phyloP scores from a whole-genome alignment of 1,284 basidiomycete species.

The Papiliotrema flavescens region DNA sequence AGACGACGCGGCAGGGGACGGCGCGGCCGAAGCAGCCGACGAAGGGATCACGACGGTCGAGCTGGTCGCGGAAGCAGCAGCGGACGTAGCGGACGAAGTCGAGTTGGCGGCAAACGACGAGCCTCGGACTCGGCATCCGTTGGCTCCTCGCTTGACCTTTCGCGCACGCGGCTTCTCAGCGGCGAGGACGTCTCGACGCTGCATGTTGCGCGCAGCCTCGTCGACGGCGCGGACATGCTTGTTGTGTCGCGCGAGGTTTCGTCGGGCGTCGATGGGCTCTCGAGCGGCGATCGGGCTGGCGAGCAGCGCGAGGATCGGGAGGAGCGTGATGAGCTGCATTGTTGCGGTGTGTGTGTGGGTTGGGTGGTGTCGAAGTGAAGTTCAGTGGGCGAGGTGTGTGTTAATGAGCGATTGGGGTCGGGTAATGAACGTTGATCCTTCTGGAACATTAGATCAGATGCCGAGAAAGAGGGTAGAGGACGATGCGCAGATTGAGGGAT shows the following conservation, averaged over 20 bases:
- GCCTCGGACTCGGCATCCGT: not conserved
- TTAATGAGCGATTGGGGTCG: slow-evolving; percentile 5
- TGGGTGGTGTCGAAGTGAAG: not conserved
- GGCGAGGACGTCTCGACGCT: slow-evolving; percentile 13
- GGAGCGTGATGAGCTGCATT: slow-evolving; percentile 27
- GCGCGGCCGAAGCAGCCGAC: slow-evolving; percentile 2
- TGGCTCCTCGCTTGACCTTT: slow-evolving; percentile 4
- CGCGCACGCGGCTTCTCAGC: not conserved
- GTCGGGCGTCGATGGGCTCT: slow-evolving; percentile 2
- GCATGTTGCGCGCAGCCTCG: slow-evolving; percentile 11
- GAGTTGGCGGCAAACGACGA: slow-evolving; percentile 9
- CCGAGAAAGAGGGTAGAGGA: too few species aligned
- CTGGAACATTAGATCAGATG: too few species aligned
- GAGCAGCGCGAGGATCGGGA: slow-evolving; percentile 27
- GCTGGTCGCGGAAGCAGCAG: slow-evolving; percentile 6
- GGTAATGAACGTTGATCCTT: too few species aligned
- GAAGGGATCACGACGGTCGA: slow-evolving; percentile 6
- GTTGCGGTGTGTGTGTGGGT: slow-evolving; percentile 1
- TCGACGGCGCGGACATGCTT: slow-evolving; percentile 15
- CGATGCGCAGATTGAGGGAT: too few species aligned
- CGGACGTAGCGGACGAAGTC: slow-evolving; percentile 6
- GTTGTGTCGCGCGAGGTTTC: slow-evolving; percentile 13
- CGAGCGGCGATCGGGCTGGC: slow-evolving; percentile 5
- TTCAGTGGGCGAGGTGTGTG: slow-evolving; percentile 1
- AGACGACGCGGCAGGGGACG: slow-evolving; percentile 2